phyloP scores from a whole-genome alignment of 306 rosid genomes.

The Quillaja saponaria region DNA sequence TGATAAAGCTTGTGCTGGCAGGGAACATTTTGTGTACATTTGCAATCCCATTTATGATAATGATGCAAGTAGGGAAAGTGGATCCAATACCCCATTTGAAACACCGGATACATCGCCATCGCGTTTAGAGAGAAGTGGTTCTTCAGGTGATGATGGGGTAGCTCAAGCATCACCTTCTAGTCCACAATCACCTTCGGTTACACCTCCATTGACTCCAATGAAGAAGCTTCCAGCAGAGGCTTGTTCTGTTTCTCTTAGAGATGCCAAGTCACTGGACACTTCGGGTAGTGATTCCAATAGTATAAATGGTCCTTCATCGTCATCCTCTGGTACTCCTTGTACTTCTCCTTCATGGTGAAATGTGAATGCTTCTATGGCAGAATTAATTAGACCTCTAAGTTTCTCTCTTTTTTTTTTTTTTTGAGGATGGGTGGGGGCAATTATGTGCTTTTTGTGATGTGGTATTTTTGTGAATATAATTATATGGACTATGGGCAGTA shows the following conservation, averaged over 20 bases:
- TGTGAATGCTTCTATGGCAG: constrained; percentile 26
- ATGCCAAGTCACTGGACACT: constrained; percentile 59
- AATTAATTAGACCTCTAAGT: constrained; percentile 5
- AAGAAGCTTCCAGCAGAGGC: constrained; percentile 80
- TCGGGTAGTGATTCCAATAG: constrained; percentile 73
- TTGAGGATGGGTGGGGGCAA: background rate
- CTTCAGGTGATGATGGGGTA: constrained; percentile 51
- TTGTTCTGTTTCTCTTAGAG: constrained; percentile 66
- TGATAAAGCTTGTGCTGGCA: constrained; percentile 11
- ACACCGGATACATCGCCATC: constrained; percentile 91
- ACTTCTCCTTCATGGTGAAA: constrained; percentile 98
- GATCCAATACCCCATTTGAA: constrained; percentile 62
- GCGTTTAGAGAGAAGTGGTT: constrained; percentile 44
- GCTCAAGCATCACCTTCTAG: constrained; percentile 24
- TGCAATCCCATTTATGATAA: constrained; percentile 84
- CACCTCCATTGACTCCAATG: constrained; percentile 86
- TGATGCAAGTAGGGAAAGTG: constrained; percentile 37
- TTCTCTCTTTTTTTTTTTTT: background rate
- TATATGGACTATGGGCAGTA: constrained; percentile 10
- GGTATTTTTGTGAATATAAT: constrained; percentile 30
- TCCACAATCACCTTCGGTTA: constrained; percentile 30
- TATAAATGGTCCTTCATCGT: constrained; percentile 55
- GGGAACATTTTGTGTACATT: constrained; percentile 71
- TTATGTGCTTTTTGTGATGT: constrained; percentile 4
- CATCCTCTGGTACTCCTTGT: constrained; percentile 73